Base-by-base conservation (phyloP, 2,329 filamentous ascomycete species). In the Pyricularia pennisetigena region DNA sequence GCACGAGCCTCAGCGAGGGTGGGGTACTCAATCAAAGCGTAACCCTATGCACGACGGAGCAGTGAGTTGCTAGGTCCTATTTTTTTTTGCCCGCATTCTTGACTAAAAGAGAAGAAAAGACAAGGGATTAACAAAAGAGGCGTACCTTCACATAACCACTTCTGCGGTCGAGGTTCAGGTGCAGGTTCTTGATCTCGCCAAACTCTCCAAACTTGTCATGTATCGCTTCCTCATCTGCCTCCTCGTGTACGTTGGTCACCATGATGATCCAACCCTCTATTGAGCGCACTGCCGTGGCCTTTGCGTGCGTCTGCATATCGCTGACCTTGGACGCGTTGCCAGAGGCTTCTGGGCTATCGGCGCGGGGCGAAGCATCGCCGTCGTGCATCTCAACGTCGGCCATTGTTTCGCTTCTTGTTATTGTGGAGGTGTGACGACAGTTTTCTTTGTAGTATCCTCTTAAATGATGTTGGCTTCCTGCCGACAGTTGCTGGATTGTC, bases 221-320 rank as follows among this genome's bases (percentile, higher is more conserved):
- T 68, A 95, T 78, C 64, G 91, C 89, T 81, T 95, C 92, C 79
- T 95, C 92, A 73, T 90, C 90, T 66, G 92, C 91, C 78, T 95
- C 92, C 76, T 95, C 92, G 80, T 95, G 92, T 41, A 95, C 90
- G 75, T 95, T 95, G 67, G 91, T 94, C 72, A 92, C 91, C 71
- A 93, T 88, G 74, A 95, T 83, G 78, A 95, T 95, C 92, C 92
- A 95, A 73, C 92, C 92, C 79, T 95, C 92, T 75, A 95, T 94
- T 68, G 90, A 93, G 74, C 92, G 91, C 69, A 95, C 92, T 28
- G 92, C 92, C 0, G 89, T 92, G 68, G 91, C 91, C 76, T 90
- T 90, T 54, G 85, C 83, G 74, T 87, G 85, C 7, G 91, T 94
- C 74, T 88, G 87, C 83, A 92, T 90, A 75, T 90, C 87, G 73